Evolutionary conservation across 768 basidiomycete species (phyloP), one percentile per base, ranked within the genome.

Genomic region (Serendipita vermifera): DNA sequence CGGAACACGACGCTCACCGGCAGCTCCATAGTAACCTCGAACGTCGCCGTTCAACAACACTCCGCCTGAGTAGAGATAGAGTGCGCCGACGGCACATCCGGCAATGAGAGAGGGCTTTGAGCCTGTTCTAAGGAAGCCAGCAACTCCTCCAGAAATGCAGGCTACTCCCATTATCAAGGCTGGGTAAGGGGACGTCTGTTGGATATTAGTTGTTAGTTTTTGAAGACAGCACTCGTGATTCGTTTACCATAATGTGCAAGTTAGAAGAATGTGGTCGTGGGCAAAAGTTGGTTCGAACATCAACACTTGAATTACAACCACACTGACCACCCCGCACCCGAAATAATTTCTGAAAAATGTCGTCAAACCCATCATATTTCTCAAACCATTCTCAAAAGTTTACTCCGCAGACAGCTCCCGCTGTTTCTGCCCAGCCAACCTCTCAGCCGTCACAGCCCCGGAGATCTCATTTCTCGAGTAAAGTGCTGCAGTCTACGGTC

Each of bases 71-170:
- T 81, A 89, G 24, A 88, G 73, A 68, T 85, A 91, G 46, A 88
- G 73, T 15, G 78, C 70, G 58, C 87, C 88, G 41, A 91, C 86
- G 62, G 82, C 75, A 39, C 87, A 77, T 35, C 88, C 88, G 57
- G 88, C 88, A 17, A 90, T 79, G 38, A 91, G 67, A 11, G 89
- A 90, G 4, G 88, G 89, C 29, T 90, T 72, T 31, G 87, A 90
- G 22, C 82, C 77, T 58, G 82, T 85, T 61, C 78, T 74, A 5
- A 72, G 78, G 59, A 79, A 87, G 29, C 85, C 88, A 38, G 81
- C 79, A 38, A 85, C 57, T 22, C 88, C 88, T 11, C 88, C 88
- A 38, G 84, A 73, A 60, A 87, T 71, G 67, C 87, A 89, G 59
- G 90, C 71, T 55, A 70, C 75, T 57, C 87, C 85, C 76, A 88